Evolutionary conservation across 495 filamentous ascomycete species (phyloP).

Genomic region (Xylaria nigripes): DNA sequence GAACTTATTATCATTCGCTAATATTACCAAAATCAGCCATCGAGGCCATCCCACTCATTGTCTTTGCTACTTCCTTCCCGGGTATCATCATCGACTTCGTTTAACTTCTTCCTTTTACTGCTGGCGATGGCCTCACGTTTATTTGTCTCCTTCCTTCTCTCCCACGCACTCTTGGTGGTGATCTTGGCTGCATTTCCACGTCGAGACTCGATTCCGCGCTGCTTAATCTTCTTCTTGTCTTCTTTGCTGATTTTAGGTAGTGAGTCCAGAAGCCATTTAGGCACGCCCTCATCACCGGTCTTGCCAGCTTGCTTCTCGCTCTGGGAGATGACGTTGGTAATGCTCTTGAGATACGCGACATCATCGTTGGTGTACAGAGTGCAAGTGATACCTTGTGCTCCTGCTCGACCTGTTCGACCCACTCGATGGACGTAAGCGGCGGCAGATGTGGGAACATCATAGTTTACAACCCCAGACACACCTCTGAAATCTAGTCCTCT

Average conservation of each 20-base stretch:
- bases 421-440: slow-evolving; percentile 90
- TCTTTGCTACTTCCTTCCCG: slow-evolving; percentile 30
- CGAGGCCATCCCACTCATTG: slow-evolving; percentile 62
- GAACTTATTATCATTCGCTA: neutral
- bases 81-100: slow-evolving; percentile 28
- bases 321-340: slow-evolving; percentile 83
- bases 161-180: slow-evolving; percentile 87
- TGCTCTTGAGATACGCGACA: slow-evolving; percentile 77
- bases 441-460: slow-evolving; percentile 83
- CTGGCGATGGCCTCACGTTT: slow-evolving; percentile 63
- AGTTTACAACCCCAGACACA: slow-evolving; percentile 91
- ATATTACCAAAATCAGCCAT: slow-evolving; percentile 33
- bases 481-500: slow-evolving; percentile 89
- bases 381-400: slow-evolving; percentile 82
- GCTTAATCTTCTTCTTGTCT: slow-evolving; percentile 73
- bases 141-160: slow-evolving; percentile 68
- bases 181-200: slow-evolving; percentile 54
- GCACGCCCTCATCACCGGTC: slow-evolving; percentile 37
- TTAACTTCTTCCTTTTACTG: slow-evolving; percentile 54
- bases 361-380: slow-evolving; percentile 95
- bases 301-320: slow-evolving; percentile 62
- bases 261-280: slow-evolving; percentile 84
- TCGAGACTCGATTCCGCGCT: slow-evolving; percentile 70
- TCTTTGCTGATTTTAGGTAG: slow-evolving; percentile 76
- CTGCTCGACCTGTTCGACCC: slow-evolving; percentile 83